Percentiles rank a stretch among this genome's conserved stretches.
Evolutionary conservation across 1,139 yeast genomes (phyloP).

Genomic region (Yamadazyma conglobata): DNA sequence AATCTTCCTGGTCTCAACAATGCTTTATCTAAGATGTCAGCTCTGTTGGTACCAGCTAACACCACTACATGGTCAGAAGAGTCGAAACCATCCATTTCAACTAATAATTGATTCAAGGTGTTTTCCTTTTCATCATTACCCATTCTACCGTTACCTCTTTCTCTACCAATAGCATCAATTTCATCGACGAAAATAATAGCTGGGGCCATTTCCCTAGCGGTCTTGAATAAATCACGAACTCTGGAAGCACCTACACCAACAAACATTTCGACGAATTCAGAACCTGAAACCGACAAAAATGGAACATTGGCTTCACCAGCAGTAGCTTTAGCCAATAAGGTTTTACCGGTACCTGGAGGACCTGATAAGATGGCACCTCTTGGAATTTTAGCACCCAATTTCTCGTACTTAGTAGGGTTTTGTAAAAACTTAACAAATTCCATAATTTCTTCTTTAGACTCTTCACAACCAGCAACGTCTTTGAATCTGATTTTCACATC

Average conservation of each 20-base stretch:
- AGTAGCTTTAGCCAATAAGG: constrained; percentile 75
- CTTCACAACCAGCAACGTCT: constrained; percentile 83
- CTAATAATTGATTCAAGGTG: constrained; percentile 72
- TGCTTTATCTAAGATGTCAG: constrained; percentile 75
- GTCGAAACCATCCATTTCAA: constrained; percentile 84
- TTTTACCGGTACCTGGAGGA: constrained; percentile 88
- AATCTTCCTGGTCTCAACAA: constrained; percentile 82
- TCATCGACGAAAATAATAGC: constrained; percentile 79
- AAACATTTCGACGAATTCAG: constrained; percentile 79
- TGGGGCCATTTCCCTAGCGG: constrained; percentile 79
- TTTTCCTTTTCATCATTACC: constrained; percentile 83
- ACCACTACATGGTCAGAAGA: constrained; percentile 75
- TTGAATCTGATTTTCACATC: constrained; percentile 69
- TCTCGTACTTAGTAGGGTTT: constrained; percentile 70
- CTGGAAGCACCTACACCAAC: constrained; percentile 83
- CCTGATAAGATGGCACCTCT: constrained; percentile 82
- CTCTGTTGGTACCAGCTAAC: constrained; percentile 79
- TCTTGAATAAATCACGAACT: constrained; percentile 75
- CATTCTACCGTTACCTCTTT: constrained; percentile 63
- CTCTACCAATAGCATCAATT: constrained; percentile 83
- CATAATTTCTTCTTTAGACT: constrained; percentile 81
- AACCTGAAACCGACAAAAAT: constrained; percentile 76
- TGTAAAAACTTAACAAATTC: constrained; percentile 78
- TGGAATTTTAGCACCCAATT: constrained; percentile 78
- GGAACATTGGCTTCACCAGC: constrained; percentile 89